A percentile compares a stretch with the other conserved stretches of the same genome.
Evolutionary conservation across 2,329 filamentous ascomycete species (phyloP).

Genomic region (Colletotrichum kahawae): DNA sequence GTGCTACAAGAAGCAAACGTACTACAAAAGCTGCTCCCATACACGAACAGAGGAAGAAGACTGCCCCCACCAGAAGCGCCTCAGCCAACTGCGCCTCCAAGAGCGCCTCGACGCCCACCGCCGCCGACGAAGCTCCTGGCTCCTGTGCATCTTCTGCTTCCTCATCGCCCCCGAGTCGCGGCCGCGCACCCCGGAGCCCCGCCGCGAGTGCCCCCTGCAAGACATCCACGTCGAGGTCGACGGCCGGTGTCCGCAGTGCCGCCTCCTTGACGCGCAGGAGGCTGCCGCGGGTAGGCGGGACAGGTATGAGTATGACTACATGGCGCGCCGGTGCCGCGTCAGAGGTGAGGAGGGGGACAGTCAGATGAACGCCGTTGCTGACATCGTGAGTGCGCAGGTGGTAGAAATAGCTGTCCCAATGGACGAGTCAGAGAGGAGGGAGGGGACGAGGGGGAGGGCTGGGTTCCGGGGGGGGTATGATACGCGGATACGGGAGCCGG

Average conservation of each 20-base stretch:
- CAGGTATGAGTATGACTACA: not conserved
- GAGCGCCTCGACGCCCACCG: not conserved
- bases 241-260: constrained; percentile 1
- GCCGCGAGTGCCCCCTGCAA: not conserved
- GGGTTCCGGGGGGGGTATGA: not conserved
- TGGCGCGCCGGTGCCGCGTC: not conserved
- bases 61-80: not conserved
- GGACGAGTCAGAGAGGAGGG: not conserved
- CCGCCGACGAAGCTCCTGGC: not conserved
- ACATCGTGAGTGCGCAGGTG: not conserved
- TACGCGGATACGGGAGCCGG: not conserved
- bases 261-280: not conserved
- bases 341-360: not conserved
- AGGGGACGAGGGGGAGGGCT: not conserved
- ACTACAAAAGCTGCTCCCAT: constrained; percentile 1
- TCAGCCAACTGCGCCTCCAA: not conserved
- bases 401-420: not conserved
- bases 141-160: constrained; percentile 1
- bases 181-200: not conserved
- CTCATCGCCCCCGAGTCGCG: not conserved
- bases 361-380: not conserved
- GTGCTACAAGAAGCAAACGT: constrained; percentile 11
- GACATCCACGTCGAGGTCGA: not conserved
- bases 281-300: not conserved
- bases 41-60: not conserved